Evolutionary conservation across 352 stramenopile species (phyloP), one percentile per base, ranked within the genome.

Genomic region (Thraustochytrium striatum): DNA sequence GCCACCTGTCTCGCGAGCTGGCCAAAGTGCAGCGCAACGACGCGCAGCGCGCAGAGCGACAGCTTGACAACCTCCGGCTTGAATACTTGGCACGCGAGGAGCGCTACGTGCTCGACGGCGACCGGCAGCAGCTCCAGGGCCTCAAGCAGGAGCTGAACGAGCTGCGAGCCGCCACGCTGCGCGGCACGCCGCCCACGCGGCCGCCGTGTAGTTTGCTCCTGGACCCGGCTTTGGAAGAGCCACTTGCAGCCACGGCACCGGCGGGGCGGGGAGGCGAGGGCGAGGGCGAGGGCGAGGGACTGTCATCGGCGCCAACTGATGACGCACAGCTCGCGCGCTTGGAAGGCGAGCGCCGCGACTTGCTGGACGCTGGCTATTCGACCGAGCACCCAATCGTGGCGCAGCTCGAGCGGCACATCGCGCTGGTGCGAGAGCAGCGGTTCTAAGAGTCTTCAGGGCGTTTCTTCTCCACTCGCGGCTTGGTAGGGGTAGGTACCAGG

Each of bases 91-190:
- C 68, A 32, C 43, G 69, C 5, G 79, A 83, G 39, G 79, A 85
- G 43, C 52, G 79, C 28, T 85, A 78, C 57, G 61, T 85, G 25
- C 52, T 85, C 9, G 82, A 85, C 72, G 82, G 82, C 35, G 82
- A 85, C 50, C 50, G 82, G 7, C 47, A 69, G 21, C 61, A 84
- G 47, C 65, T 85, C 38, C 30, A 57, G 61, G n/a, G 70, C n/a
- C 72, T 85, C 11, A 81, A 82, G 28, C 55, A 61, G 1, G 82
- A 85, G 79, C 69, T 85, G 30, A 62, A 82, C 39, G 55, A 50
- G 25, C 70, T 85, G 1, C 69, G 72, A 62, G 55, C 65, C 35
- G 65, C 65, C 3, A 75, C 65, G 0, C 47, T 75, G 35, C 65
- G 65, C 21, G 61, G 9, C 30, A 58, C 5, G 21, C 8, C 36